Base-by-base conservation (phyloP, 1,284 basidiomycete species). In the Ganoderma sp. region DNA sequence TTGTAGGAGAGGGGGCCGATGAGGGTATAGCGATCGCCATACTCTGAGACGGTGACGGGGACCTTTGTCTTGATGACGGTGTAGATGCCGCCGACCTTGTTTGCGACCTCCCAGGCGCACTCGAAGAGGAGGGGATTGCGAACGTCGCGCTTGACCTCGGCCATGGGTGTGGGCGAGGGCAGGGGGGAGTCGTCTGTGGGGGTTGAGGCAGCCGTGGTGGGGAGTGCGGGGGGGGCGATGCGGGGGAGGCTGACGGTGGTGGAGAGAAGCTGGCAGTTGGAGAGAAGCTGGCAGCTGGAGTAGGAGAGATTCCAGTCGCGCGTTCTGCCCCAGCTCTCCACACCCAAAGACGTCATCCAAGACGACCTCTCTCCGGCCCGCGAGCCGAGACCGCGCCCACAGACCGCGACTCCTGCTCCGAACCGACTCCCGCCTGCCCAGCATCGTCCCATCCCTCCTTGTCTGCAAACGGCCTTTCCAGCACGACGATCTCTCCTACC, bases 1-100 rank as follows among this genome's bases (percentile, higher is more conserved):
- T 99, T 99, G 90, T 99, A 98, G 69, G 92, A 95, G 72, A 99
- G 89, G 14, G 97, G 91, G 60, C 97, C 97, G 77, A 99, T 94
- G 79, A 99, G 92, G 73, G 89, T 92, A 84, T 97, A 98, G 72
- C 96, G 87, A 81, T 94, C 92, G 77, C 94, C 92, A 80, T 92
- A 98, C 81, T 98, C 96, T 71, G 91, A 90, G 76, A 97, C 94
- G 71, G 97, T 98, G 80, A 99, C 95, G 68, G 97, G 97, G 64
- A 98, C 96, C 80, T 99, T 99, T 66, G 97, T 99, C 84, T 98
- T 98, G 82, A 99, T 98, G 83, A 99, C 97, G 72, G 97, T 99
- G 87, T 99, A 99, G 83, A 98, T 98, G 73, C 97, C 97, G 75
- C 97, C 97, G 80, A 99, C 97, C 83, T 97, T 97, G 88, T 97